Evolutionary conservation across 768 basidiomycete genomes (phyloP), one percentile per base, ranked within the genome.

Genomic region (Roridomyces roridus): DNA sequence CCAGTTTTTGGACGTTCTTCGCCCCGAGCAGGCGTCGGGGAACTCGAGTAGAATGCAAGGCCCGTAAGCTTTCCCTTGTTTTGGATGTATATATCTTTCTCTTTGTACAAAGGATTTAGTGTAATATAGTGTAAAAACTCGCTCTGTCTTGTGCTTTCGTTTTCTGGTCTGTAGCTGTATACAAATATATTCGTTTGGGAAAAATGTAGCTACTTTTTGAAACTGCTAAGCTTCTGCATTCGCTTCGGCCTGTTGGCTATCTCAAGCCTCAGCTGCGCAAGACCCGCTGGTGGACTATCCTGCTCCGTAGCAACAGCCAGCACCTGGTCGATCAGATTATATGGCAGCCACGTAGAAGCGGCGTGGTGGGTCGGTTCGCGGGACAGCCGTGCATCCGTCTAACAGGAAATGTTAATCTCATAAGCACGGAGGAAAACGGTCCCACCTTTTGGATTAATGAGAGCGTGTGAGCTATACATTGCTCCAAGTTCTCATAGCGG

Each of bases 311-410:
- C 84, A 14, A 87, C 86, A 21, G 79, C 78, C 25, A 94, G 78
- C 31, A 94, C 88, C 71, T 92, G 88, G 71, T 95, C 93, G 60
- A 95, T 83, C 51, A 94, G 79, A 45, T 85, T 84, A 67, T 94
- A 94, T 14, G 93, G 93, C 35, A 94, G 75, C 88, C 91, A 94
- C 5, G 89, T 89, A 49, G 81, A 68, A 29, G 80, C 82, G 3
- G 90, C 82, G 35, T 79, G 77, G 66, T 78, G 84, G 25, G 80
- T 78, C 21, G 79, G 73, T 45, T 80, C 77, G 63, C 80, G 84
- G 39, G 81, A 74, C 42, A 88, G 71, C 39, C 77, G 77, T 49
- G 74, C 68, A 60, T 86, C 84, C 43, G 82, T 78, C 87, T 90
- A 56, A 10, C 46, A 24, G n/a, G 20, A 35, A 43, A 62, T 42